Evolutionary conservation across 2,329 filamentous ascomycete species (phyloP), one percentile per base, ranked within the genome.

Genomic region (Beauveria bassiana): DNA sequence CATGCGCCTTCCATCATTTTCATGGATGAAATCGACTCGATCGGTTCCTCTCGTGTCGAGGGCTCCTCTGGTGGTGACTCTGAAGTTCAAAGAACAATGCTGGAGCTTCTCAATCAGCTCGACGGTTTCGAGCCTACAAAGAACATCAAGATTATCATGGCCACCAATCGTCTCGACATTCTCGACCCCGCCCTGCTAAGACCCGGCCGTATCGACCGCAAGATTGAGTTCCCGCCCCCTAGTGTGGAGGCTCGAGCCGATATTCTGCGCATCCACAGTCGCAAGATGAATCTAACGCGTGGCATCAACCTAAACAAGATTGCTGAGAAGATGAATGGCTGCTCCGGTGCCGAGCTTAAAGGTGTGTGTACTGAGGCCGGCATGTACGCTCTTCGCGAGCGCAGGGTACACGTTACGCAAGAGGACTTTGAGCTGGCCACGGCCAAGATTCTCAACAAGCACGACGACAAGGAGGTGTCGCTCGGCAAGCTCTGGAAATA

Each of bases 101-200:
- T 99, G 78, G 95, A 99, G 76, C 82, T 99, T 64, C 86, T 99
- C 66, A 99, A 99, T 79, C 95, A 99, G 81, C 85, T 99, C 64
- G 95, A 99, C 73, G 95, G 95, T 56, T 99, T 99, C 77, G 95
- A 98, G 78, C 95, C 95, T 6, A 98, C 93, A 52, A 99, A 99
- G 82, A 98, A 98, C 78, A 99, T 99, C 86, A 99, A 99, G 78
- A 91, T 99, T 75, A 96, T 99, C 79, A 99, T 99, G 93, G 95
- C 95, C 60, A 99, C 95, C 54, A 99, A 99, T 78, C 90, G 95
- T 73, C 85, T 99, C 66, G 95, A 99, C 70, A 98, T 99, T 66
- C 85, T 99, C 52, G 95, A 99, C 74, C 95, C 95, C 2, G 95
- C 95, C 1, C 84, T 99, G 50, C 82, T 99, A 67, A 88, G 95